These are phyloP conservation scores for Acephala macrosclerotiorum DNA, from an alignment of 2,329 filamentous ascomycete genomes.

Conservation along the genomic window DNA sequence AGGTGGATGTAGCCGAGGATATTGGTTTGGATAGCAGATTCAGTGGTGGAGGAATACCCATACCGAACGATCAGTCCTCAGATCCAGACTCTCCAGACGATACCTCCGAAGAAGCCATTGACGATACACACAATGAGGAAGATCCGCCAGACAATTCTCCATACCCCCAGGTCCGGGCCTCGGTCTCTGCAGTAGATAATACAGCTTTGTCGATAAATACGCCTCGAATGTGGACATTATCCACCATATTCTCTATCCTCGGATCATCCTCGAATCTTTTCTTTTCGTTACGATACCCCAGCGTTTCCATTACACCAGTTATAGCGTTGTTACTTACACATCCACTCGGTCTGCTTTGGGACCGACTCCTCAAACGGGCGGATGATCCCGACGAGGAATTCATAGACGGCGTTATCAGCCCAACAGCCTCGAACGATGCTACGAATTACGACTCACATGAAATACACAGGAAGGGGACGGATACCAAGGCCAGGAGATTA, in stretches of 20 bases:
- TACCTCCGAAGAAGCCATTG: conserved; percentile 37
- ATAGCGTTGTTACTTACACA: conserved; percentile 87
- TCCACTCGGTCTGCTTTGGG: conserved; percentile 83
- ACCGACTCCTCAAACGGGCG: conserved; percentile 69
- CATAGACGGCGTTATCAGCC: conserved; percentile 55
- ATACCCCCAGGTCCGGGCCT: conserved; percentile 81
- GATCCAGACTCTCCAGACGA: conserved; percentile 31
- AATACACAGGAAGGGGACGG: conserved; percentile 21
- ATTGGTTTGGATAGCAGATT: conserved; percentile 36
- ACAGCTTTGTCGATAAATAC: conserved; percentile 83
- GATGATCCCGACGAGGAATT: conserved; percentile 63
- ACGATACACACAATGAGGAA: conserved; percentile 49
- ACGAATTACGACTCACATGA: conserved; percentile 28
- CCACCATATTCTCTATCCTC: conserved; percentile 80
- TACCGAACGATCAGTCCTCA: conserved; percentile 25
- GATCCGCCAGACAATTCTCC: conserved; percentile 73
- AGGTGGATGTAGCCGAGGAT: conserved; percentile 32
- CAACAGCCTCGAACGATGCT: conserved; percentile 38
- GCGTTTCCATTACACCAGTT: conserved; percentile 87
- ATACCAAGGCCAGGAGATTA: conserved; percentile 48
- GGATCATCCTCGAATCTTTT: conserved; percentile 87
- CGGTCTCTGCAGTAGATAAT: conserved; percentile 79
- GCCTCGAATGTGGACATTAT: conserved; percentile 85
- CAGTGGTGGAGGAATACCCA: conserved; percentile 33
- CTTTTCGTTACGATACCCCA: conserved; percentile 89